Base-by-base conservation (phyloP, 2,329 filamentous ascomycete species). In the Aureobasidium pullulans region DNA sequence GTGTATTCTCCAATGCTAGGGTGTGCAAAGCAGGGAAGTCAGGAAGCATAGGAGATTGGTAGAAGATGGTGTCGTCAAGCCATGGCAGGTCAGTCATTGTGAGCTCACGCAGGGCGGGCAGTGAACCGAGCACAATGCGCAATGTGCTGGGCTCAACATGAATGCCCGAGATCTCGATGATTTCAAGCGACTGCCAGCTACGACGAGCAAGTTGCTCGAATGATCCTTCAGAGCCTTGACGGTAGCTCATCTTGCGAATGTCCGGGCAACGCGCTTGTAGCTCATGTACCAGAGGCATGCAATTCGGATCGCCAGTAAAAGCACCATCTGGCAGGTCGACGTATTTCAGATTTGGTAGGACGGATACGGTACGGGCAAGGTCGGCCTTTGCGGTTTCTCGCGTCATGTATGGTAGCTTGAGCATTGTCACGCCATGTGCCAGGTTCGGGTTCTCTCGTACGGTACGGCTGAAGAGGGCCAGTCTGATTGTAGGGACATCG, bases 361-460 rank as follows among this genome's bases (percentile, higher is more conserved):
- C 88, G 39, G 90, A 90, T 49, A 96, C 87, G 29, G 89, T 90
- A 53, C 91, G 85, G 9, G 93, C 92, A 50, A 96, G 82, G 63
- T 93, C 89, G 57, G 88, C 82, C 71, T 94, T 90, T 70, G 83
- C 88, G 1, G 89, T 89, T 76, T 96, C 90, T 60, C 93, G 85
- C 57, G 93, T 87, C 93, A 96, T 96, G 73, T 96, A 96, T 6
- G 93, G 90, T 61, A 90, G 85, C 77, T 96, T 96, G 68, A 97
- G 79, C 66, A 87, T 91, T 68, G 86, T 77, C 5, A 96, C 89
- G 43, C 84, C 77, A 59, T 81, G 77, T 36, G 87, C 90, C 47
- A 96, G 72, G 49, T 76, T 84, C 23, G 84, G 82, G 62, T 91
- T 87, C 52, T 93, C 88, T 63, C 91, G 85, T 52, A 96, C 84